Conservation (phyloP, 305 asterid genomes). For the Stenogyne calaminthoides region DNA sequence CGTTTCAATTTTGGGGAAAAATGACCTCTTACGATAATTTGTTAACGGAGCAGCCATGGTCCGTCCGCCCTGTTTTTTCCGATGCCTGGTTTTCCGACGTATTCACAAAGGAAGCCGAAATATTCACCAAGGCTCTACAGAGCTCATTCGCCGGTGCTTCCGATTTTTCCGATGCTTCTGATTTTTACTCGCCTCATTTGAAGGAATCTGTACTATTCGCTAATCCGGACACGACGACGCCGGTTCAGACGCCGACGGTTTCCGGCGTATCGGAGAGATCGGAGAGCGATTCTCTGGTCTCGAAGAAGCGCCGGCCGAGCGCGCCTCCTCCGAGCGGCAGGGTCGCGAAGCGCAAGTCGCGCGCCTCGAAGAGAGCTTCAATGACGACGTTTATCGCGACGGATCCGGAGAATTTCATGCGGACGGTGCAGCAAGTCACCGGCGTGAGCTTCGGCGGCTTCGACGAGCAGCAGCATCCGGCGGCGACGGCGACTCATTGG, state of each 20-base stretch:
- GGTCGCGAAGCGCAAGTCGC: slow-evolving; percentile 61
- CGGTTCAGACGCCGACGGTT: slow-evolving; percentile 44
- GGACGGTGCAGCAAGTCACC: slow-evolving; percentile 81
- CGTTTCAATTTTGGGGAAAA: no score
- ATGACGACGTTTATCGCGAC: slow-evolving; percentile 66
- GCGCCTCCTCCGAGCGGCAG: slow-evolving; percentile 47
- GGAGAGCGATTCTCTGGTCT: slow-evolving; percentile 44
- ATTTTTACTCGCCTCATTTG: slow-evolving; percentile 34
- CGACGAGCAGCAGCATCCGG: slow-evolving; percentile 25
- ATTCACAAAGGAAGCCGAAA: slow-evolving; percentile 47
- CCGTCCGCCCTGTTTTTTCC: slow-evolving; percentile 40
- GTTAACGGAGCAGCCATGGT: slow-evolving; percentile 56
- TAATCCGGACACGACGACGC: slow-evolving; percentile 31
- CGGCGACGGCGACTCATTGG: slow-evolving; percentile 50
- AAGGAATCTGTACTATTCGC: slow-evolving; percentile 30
- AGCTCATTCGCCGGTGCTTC: slow-evolving; percentile 43
- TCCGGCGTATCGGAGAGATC: slow-evolving; percentile 65
- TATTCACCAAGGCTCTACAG: slow-evolving; percentile 53
- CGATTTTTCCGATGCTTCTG: slow-evolving; percentile 10
- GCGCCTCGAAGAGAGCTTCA: slow-evolving; percentile 59
- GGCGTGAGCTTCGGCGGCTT: slow-evolving; percentile 46
- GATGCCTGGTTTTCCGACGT: slow-evolving; percentile 60
- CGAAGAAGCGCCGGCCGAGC: slow-evolving; percentile 32
- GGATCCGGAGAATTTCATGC: slow-evolving; percentile 73
- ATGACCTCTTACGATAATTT: slow-evolving; percentile 61